Evolutionary conservation across 2,329 filamentous ascomycete species (phyloP), one percentile per base, ranked within the genome.

Genomic region (Sodiomyces alkalinus): DNA sequence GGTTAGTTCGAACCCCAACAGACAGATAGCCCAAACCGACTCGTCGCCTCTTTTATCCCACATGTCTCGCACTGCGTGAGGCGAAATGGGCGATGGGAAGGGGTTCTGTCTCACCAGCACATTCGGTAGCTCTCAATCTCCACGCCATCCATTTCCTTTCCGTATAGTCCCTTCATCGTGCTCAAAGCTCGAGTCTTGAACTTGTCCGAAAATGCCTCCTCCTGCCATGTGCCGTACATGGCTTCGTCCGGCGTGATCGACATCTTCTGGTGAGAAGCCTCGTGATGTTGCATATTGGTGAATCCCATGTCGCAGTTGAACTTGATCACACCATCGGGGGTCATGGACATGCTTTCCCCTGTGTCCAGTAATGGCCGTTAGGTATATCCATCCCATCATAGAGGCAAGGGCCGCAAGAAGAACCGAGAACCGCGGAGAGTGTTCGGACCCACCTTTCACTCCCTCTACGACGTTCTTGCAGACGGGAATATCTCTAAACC

Each of bases 221-320:
- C 22, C 49, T 55, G 47, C 47, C 51, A 52, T 19, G 49, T 44
- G 36, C 53, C 52, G 40, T 69, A 66, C 35, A 54, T 46, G 12
- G 41, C 43, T 7, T 45, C 41, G 12, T 51, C 40, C 3, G 62
- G 61, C 1, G 65, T 65, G 2, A 62, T 48, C 1, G 68, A 71
- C 39, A 75, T 65, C 27, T 45, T 47, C 34, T 62, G 56, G 2
- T 64, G 64, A 2, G 60, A 62, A 3, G 48, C 30, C 1, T 61
- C 57, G 35, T 58, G 56, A 0, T 47, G 49, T 15, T 57, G 43
- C 6, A 56, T 64, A 41, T 74, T 73, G 22, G 58, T 67, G 41
- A 74, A 66, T 30, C 66, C 69, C 13, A 61, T 56, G 27, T 71
- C 58, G 40, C 68, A 69, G 33, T 70, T 74, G 50, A 73, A 71